Evolutionary conservation across 257 asterid genomes (phyloP).

Genomic region (Solanum stenotomum): DNA sequence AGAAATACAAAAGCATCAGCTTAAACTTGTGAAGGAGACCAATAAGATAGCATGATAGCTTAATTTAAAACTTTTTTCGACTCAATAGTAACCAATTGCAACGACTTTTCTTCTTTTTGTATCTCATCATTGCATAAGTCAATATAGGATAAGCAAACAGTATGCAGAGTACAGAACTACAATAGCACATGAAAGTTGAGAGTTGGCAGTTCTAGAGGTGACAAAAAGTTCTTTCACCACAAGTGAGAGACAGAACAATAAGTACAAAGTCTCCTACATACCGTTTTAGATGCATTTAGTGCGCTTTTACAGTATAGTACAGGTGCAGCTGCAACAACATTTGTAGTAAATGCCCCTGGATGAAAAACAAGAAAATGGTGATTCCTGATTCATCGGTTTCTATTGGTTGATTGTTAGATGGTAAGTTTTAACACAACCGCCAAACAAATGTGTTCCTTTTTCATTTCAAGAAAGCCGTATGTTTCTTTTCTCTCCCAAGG

Average conservation of each 20-base stretch:
- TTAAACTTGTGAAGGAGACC: not conserved
- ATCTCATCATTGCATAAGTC: not conserved
- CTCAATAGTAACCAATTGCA: not conserved
- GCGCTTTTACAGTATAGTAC: slow-evolving; percentile 76
- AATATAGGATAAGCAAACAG: not conserved
- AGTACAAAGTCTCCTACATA: slow-evolving; percentile 19
- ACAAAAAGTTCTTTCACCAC: not conserved
- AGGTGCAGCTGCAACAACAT: slow-evolving; percentile 97
- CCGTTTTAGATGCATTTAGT: slow-evolving; percentile 61
- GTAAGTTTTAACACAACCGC: not conserved
- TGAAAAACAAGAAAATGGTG: slow-evolving; percentile 1
- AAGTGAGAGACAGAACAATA: not conserved
- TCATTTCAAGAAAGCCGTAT: not conserved
- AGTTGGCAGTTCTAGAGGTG: not conserved
- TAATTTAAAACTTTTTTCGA: not conserved
- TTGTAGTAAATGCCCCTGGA: slow-evolving; percentile 82
- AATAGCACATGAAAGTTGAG: not conserved
- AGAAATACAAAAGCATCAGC: not conserved
- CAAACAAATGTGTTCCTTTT: not conserved
- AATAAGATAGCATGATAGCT: not conserved
- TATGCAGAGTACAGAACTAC: not conserved
- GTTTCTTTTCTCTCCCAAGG: not conserved
- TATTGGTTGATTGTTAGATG: not conserved
- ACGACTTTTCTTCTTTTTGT: not conserved
- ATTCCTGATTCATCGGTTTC: not conserved